Evolutionary conservation across 116 monocot genomes (phyloP), one percentile per base, ranked within the genome.

Genomic region (Zostera marina): DNA sequence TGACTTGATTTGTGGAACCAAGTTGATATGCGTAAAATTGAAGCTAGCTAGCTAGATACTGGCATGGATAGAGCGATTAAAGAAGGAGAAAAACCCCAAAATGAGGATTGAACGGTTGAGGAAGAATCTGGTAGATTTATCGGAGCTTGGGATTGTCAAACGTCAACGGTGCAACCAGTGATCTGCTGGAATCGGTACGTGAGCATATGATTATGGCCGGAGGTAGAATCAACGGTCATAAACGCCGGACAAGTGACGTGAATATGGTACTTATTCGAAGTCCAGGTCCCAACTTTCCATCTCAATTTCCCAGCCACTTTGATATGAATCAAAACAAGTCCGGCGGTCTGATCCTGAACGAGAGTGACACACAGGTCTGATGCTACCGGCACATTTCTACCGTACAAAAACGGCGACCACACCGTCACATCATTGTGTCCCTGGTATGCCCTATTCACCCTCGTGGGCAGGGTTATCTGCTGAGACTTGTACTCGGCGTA

Each of bases 251-350:
- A 92, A 20, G 51, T 73, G 15, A 81, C 84, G 60, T 74, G 69
- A 51, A 92, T 53, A 43, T 73, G 81, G 71, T 90, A 84, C 57
- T 59, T 47, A 7, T 72, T 74, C 54, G 85, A 90, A 25, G 25
- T 76, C 90, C 90, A 90, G 53, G 52, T 72, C 8, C 92, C 92
- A 43, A 92, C 80, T 68, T 80, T 80, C 83, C 92, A 78, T 58
- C 78, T 66, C 26, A 80, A 15, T 26, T 72, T 62, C 7, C 90
- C 90, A 40, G 79, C 78, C 22, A 84, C 24, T 65, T 76, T 79
- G 42, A 90, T 43, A 56, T 76, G 63, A 17, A 90, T 45, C 47
- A 81, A 47, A 14, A 90, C 45, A 42, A 69, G 47, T 14, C 81
- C 85, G 13, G 70, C 58, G 13, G 17, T 11, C 61, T 71, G 44